Evolutionary conservation across 164 flowering plant genomes (phyloP), one percentile per base, ranked within the genome.

Genomic region (Magnolia kwangsiensis): DNA sequence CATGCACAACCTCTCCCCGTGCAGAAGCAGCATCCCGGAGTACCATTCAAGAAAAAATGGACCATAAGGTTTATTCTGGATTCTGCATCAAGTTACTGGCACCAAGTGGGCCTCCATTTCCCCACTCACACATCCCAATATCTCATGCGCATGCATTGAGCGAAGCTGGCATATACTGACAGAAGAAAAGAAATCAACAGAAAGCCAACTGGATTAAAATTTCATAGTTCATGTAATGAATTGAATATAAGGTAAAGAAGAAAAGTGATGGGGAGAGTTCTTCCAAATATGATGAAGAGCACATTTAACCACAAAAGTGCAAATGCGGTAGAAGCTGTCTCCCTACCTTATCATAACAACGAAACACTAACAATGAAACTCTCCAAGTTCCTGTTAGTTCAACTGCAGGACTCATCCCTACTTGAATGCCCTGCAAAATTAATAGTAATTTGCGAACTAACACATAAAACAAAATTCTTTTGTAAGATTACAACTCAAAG

Each of bases 281-380:
- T 63, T 63, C 49, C 45, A 67, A 29, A 67, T 49, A 13, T 19
- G 13, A n/a, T 23, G n/a, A 63, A 16, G 4, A 29, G 75, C 7
- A 21, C 51, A 65, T 49, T 45, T 19, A 4, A 37, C 14, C 24
- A 23, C 24, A 23, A 23, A 23, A 69, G 45, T 49, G 55, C 55
- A 49, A 45, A 14, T 14, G 18, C 11, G 23, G 24, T 1, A 9
- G 29, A 21, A 8, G 2, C 10, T 20, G 67, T 61, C 50, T 75
- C 49, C 75, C 8, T 81, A 89, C 91, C 92, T 91, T 89, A 78
- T 92, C 97, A 85, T 87, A 89, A 84, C 92, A 91, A 63, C 89
- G 95, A 69, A 91, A 92, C 78, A n/a, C n/a, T n/a, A n/a, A n/a
- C 92, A 91, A 63, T 90, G 95, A 69, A 91, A 92, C 78, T 89